phyloP scores from a whole-genome alignment of 179 eudicot genomes.

The Gypsophila paniculata region DNA sequence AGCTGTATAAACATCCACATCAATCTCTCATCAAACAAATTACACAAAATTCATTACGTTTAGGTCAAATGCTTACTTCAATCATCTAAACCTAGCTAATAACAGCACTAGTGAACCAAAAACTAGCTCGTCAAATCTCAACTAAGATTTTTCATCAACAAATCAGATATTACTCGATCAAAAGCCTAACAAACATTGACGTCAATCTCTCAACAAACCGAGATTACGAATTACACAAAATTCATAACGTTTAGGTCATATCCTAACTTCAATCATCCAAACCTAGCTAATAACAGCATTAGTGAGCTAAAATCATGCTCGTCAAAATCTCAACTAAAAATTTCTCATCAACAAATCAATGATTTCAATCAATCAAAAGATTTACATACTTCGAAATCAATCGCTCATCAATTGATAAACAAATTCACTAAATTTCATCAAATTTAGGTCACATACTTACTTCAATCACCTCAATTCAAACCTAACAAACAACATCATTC shows the following conservation, averaged over 20 bases:
- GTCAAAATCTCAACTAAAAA: no score
- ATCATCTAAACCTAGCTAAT: background rate
- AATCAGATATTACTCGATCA: background rate
- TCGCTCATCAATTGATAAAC: no score
- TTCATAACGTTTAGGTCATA: background rate
- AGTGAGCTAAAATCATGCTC: no score
- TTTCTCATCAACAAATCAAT: no score
- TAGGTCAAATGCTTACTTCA: background rate
- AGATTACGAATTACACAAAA: background rate
- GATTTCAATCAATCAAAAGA: no score
- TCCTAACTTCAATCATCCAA: background rate
- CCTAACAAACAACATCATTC: background rate
- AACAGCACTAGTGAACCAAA: background rate
- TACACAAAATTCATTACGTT: background rate
- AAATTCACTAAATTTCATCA: no score
- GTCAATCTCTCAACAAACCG: background rate
- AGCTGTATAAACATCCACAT: background rate
- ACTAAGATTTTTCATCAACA: background rate
- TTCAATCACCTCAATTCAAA: no score
- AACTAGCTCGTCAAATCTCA: background rate
- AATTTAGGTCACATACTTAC: no score
- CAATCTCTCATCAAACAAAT: background rate
- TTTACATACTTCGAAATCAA: no score
- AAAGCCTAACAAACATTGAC: background rate
- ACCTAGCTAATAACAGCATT: background rate